Conservation (phyloP, 768 basidiomycete species). For the Xerocomellus dryophilus region DNA sequence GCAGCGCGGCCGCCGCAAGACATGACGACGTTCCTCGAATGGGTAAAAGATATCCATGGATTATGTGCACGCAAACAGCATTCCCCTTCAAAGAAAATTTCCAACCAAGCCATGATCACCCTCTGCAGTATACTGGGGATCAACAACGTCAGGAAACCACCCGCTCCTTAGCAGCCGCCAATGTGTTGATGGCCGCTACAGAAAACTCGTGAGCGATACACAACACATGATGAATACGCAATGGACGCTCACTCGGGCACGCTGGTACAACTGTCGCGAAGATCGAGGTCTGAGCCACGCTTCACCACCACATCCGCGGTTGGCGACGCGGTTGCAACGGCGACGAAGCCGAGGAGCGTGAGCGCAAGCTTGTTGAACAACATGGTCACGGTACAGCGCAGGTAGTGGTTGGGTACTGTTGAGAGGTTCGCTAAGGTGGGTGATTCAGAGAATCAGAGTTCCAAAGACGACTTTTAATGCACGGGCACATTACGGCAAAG, state of each 20-base stretch:
- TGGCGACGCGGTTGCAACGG: background rate
- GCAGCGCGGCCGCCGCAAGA: too few relatives aligned
- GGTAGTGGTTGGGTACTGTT: background rate
- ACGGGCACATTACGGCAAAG: background rate
- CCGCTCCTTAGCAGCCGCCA: background rate
- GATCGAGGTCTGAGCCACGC: background rate
- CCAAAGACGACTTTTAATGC: too few relatives aligned
- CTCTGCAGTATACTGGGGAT: too few relatives aligned
- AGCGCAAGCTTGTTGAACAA: slow-evolving; percentile 9
- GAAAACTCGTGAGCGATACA: background rate
- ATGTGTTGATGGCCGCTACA: background rate
- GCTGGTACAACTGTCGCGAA: background rate
- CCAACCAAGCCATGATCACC: too few relatives aligned
- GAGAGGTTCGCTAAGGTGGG: background rate
- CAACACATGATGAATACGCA: background rate
- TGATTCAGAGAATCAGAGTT: too few relatives aligned
- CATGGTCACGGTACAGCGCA: too few relatives aligned
- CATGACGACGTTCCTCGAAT: too few relatives aligned
- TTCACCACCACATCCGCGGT: background rate
- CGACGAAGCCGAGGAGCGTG: background rate
- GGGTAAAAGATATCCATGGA: too few relatives aligned
- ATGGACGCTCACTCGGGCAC: background rate
- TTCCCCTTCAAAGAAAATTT: too few relatives aligned
- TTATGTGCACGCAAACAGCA: too few relatives aligned
- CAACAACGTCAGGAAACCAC: too few relatives aligned